Percentiles rank a stretch among this genome's conserved stretches.
phyloP scores from a whole-genome alignment of 176 grass and related monocot species.

The Alopecurus myosuroides region DNA sequence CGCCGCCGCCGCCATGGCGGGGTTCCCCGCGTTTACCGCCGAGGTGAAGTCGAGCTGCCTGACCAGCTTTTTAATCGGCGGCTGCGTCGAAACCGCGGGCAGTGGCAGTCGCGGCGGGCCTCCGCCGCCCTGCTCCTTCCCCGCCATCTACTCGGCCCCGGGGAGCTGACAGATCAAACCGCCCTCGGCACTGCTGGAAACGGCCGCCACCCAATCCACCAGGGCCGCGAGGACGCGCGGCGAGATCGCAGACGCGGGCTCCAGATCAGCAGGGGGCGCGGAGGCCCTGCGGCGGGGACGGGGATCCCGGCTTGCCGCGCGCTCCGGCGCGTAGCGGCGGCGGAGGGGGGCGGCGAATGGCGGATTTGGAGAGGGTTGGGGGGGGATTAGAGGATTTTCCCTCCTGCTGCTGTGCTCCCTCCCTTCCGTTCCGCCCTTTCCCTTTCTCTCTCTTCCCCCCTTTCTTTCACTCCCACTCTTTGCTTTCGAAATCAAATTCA shows the following conservation, averaged over 20 bases:
- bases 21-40: constrained; percentile 46
- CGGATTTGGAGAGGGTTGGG: constrained; percentile 28
- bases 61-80: constrained; percentile 66
- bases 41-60: constrained; percentile 92
- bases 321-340: constrained; percentile 29
- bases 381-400: constrained; percentile 43
- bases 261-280: constrained; percentile 2
- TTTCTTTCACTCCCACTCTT: constrained; percentile 75
- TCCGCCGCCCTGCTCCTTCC: constrained; percentile 58
- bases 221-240: background rate
- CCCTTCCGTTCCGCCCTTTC: background rate
- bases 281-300: constrained; percentile 17
- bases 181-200: constrained; percentile 3
- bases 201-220: constrained; percentile 29
- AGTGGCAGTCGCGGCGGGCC: constrained; percentile 28
- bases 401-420: constrained; percentile 23
- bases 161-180: constrained; percentile 40
- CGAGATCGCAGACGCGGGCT: constrained; percentile 23
- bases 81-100: constrained; percentile 38
- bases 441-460: constrained; percentile 14
- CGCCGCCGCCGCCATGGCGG: constrained; percentile 51
- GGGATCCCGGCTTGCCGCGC: constrained; percentile 18
- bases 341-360: constrained; percentile 31
- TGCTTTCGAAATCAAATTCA: constrained; percentile 96
- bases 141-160: constrained; percentile 28